Evolutionary conservation across 2,329 filamentous ascomycete species (phyloP), one percentile per base, ranked within the genome.

Genomic region (Lasiodiplodia theobromae): DNA sequence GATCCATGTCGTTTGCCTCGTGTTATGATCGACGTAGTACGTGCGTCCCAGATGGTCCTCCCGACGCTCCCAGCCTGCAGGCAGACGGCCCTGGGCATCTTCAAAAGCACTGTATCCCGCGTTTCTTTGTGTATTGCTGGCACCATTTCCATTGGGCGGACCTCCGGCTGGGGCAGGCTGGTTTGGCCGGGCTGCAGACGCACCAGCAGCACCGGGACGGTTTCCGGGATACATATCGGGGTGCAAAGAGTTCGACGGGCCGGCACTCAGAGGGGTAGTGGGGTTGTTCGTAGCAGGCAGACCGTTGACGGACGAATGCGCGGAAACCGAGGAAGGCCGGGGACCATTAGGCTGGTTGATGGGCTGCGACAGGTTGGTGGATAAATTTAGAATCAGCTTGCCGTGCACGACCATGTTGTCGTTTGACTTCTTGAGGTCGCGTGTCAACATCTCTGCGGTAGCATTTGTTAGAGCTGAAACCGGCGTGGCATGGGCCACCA

Each of bases 11-110:
- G 96, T 99, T 67, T 96, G 95, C 74, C 96, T 87, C 7, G 94
- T 97, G 79, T 98, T 98, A 79, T 98, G 96, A 77, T 99, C 96
- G 65, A 99, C 96, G 78, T 98, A 99, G 78, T 99, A 99, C 25
- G 95, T 98, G 75, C 96, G 88, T 65, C 96, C 95, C 53, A 98
- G 82, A 74, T 97, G 96, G 78, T 99, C 96, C 80, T 98, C 95
- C 68, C 96, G 89, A 68, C 96, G 90, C 82, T 99, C 96, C 95
- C 96, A 99, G 40, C 96, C 96, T 63, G 92, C 90, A 40, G 96
- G 96, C 67, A 99, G 82, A 73, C 95, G 90, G 68, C 96, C 96
- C 77, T 97, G 94, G n/a, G 90, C 89, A 81, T 99, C 96, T 82
- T 98, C 95, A 73, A 99, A 99, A 0, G 95, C 94, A 75, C 94